phyloP scores from a whole-genome alignment of 2,329 filamentous ascomycete species.

The Fusarium austroafricanum region DNA sequence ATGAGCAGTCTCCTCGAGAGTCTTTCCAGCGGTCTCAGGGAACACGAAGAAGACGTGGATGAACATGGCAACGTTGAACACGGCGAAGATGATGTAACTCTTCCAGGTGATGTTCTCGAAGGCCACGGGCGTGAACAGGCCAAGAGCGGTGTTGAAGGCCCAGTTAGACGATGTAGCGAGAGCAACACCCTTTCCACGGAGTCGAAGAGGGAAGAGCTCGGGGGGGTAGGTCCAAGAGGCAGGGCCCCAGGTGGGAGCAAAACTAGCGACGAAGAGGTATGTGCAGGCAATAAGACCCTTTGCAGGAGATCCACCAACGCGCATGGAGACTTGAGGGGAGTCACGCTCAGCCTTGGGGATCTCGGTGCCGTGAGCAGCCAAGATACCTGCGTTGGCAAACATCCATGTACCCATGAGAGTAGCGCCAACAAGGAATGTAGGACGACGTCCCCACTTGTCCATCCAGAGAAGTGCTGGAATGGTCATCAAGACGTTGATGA shows the following conservation, averaged over 20 bases:
- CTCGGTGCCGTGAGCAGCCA: slow-evolving; percentile 59
- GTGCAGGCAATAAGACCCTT: slow-evolving; percentile 74
- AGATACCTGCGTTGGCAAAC: slow-evolving; percentile 64
- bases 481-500: slow-evolving; percentile 86
- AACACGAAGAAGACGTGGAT: slow-evolving; percentile 57
- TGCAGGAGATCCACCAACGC: slow-evolving; percentile 56
- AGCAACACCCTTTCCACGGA: slow-evolving; percentile 64
- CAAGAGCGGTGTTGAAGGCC: slow-evolving; percentile 56
- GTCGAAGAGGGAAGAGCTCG: slow-evolving; percentile 62
- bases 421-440: slow-evolving; percentile 73
- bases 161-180: slow-evolving; percentile 60
- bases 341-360: slow-evolving; percentile 58
- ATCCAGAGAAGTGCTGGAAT: slow-evolving; percentile 79
- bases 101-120: slow-evolving; percentile 45
- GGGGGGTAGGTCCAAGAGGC: slow-evolving; percentile 68
- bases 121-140: slow-evolving; percentile 47
- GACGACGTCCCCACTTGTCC: slow-evolving; percentile 80
- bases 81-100: slow-evolving; percentile 37
- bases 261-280: slow-evolving; percentile 70
- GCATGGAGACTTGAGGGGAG: slow-evolving; percentile 63
- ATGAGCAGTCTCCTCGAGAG: slow-evolving; percentile 71
- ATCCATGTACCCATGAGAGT: slow-evolving; percentile 74
- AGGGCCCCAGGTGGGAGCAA: slow-evolving; percentile 60
- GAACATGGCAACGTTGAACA: slow-evolving; percentile 39
- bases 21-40: slow-evolving; percentile 59